Evolutionary conservation across 2,329 filamentous ascomycete genomes (phyloP).

Genomic region (Claviceps maximensis): DNA sequence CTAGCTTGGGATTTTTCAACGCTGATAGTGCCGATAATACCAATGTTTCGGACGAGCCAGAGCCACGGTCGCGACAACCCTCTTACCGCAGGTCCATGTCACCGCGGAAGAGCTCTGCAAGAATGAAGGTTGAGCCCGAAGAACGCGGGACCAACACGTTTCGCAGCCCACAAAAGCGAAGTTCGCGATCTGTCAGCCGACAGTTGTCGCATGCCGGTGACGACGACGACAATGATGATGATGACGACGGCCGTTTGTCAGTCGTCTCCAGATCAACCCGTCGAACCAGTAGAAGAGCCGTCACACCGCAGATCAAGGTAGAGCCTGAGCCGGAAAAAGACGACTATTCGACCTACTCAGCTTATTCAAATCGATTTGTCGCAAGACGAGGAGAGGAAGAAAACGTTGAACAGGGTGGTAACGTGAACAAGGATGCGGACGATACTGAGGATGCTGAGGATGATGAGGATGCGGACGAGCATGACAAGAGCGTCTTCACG

Average conservation of each 20-base stretch:
- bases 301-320: conserved; percentile 37
- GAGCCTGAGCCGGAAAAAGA: conserved; percentile 38
- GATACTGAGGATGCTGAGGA: conserved; percentile 29
- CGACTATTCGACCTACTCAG: conserved; percentile 20
- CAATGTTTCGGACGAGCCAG: conserved; percentile 47
- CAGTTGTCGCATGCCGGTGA: background rate
- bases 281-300: conserved; percentile 34
- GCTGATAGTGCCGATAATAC: conserved; percentile 53
- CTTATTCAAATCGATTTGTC: conserved; percentile 43
- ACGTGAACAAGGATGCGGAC: background rate
- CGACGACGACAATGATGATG: conserved; percentile 20
- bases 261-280: conserved; percentile 28
- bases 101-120: conserved; percentile 39
- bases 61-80: conserved; percentile 34
- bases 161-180: conserved; percentile 40
- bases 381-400: background rate
- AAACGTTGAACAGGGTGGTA: background rate
- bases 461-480: conserved; percentile 38
- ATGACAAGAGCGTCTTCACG: conserved; percentile 57
- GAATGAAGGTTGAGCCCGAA: conserved; percentile 39
- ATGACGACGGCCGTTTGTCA: conserved; percentile 27
- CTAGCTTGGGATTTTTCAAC: conserved; percentile 71
- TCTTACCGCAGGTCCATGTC: conserved; percentile 40
- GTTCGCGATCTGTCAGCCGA: conserved; percentile 39
- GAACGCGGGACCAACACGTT: conserved; percentile 25